Evolutionary conservation across 225 moss, liverwort and hornwort genomes (phyloP), one percentile per base, ranked within the genome.

Genomic region (Pseudoscleropodium purum): DNA sequence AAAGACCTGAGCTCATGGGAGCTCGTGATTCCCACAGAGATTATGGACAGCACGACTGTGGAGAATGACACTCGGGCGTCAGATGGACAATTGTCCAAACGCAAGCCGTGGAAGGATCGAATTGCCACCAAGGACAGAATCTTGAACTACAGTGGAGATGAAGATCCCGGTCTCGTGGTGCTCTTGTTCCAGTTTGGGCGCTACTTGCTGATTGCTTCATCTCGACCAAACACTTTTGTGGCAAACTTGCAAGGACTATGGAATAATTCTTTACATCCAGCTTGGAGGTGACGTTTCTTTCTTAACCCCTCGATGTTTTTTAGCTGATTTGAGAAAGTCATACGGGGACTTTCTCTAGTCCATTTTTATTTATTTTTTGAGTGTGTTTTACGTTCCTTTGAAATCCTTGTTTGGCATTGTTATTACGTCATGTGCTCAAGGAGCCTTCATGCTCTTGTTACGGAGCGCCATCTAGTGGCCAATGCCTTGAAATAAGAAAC

Each of bases 181-280:
- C 93, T 99, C 87, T 92, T 99, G 84, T 99, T 97, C 88, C 98
- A 99, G 92, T 99, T 95, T 87, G 97, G 98, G 69, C 98, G 98
- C 64, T 99, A 99, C 88, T 93, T 99, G 83, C 80, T 99, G 88
- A 92, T 99, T 90, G 92, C 98, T 87, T 96, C 97, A 64, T 99
- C 98, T 67, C 96, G 98, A 64, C 96, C 98, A 65, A 94, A 92
- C 68, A 96, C 96, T 64, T 97, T 96, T 78, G 94, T 97, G 56
- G 87, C 98, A 54, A 99, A 99, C 91, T 81, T 99, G 93, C 97
- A 99, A 95, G 98, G 98, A 86, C 87, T 99, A 60, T 99, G 98
- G 98, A 97, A 94, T 88, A 96, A 95, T 61, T 88, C 96, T 65
- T 86, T 94, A 81, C 90, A 93, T 75, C 97, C 98, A 59, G 89